Percentiles rank a stretch among this genome's conserved stretches.
These are phyloP conservation scores for Triangularia verruculosa DNA, from an alignment of 2,329 filamentous ascomycete genomes.

Conservation along the genomic window DNA sequence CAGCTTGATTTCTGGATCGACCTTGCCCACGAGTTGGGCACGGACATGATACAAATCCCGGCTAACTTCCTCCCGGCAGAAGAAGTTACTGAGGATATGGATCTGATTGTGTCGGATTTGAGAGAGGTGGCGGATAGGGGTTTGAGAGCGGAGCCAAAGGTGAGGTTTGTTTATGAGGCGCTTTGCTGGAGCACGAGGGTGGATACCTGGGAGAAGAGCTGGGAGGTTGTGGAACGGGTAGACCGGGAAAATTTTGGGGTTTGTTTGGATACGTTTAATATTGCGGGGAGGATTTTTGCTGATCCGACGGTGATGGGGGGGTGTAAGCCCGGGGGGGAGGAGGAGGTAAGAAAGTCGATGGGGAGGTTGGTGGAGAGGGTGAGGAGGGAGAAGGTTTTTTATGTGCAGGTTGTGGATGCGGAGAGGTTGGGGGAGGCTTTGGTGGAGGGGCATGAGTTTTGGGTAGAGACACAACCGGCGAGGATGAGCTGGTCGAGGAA, in stretches of 20 bases:
- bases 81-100: constrained; percentile 44
- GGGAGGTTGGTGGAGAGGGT: constrained; percentile 51
- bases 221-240: constrained; percentile 64
- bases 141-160: constrained; percentile 48
- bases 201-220: constrained; percentile 69
- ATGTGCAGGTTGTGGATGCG: constrained; percentile 74
- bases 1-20: constrained; percentile 69
- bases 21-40: constrained; percentile 60
- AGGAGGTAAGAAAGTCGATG: constrained; percentile 53
- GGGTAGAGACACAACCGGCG: constrained; percentile 54
- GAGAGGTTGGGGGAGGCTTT: constrained; percentile 60
- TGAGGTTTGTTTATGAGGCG: constrained; percentile 72
- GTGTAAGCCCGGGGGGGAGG: constrained; percentile 52
- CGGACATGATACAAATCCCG: constrained; percentile 72
- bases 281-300: constrained; percentile 67
- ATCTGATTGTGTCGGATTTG: constrained; percentile 61
- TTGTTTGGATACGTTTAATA: constrained; percentile 77
- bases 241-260: constrained; percentile 70
- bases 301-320: constrained; percentile 58
- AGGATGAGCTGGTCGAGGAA: constrained; percentile 80
- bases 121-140: constrained; percentile 66
- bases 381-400: constrained; percentile 66
- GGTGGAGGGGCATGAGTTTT: constrained; percentile 53
- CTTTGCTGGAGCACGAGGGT: constrained; percentile 69
- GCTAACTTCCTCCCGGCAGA: constrained; percentile 61